A percentile compares a stretch with the other conserved stretches of the same genome.
Evolutionary conservation across 1,284 basidiomycete species (phyloP).

Genomic region (Cutaneotrichosporon mucoides): DNA sequence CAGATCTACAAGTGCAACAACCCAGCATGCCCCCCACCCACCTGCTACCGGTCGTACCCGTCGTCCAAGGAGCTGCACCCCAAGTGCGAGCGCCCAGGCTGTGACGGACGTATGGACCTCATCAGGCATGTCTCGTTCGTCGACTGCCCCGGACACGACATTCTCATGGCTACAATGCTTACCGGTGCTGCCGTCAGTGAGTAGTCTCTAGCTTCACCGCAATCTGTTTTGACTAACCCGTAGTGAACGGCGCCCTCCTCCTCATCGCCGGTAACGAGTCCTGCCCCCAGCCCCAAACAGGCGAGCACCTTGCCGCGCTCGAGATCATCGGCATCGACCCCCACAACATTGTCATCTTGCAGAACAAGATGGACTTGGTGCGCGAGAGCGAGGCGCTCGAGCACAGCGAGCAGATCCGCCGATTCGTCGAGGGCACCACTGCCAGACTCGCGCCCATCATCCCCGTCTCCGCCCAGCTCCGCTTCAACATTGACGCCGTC

Average conservation of each 20-base stretch:
- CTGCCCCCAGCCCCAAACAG: constrained; percentile 98
- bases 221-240: too few species aligned
- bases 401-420: constrained; percentile 86
- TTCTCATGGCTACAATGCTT: constrained; percentile 98
- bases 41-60: constrained; percentile 89
- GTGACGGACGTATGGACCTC: constrained; percentile 83
- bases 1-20: constrained; percentile 99
- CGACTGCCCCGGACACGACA: constrained; percentile 75
- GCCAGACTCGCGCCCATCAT: constrained; percentile 96
- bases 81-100: constrained; percentile 87
- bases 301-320: constrained; percentile 95
- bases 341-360: constrained; percentile 95
- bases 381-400: constrained; percentile 86
- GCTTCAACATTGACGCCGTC: constrained; percentile 99
- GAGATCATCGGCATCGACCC: constrained; percentile 92
- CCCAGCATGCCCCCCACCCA: constrained; percentile 83
- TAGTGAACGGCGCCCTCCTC: constrained; percentile 88
- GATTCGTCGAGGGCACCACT: constrained; percentile 94
- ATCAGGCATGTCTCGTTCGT: constrained; percentile 93
- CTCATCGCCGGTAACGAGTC: constrained; percentile 97
- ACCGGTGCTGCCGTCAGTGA: constrained; percentile 92
- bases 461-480: constrained; percentile 95
- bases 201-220: too few species aligned
- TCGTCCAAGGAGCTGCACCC: constrained; percentile 92
- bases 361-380: constrained; percentile 96